phyloP scores from a whole-genome alignment of 768 basidiomycete species.

The Agaricus blazei region DNA sequence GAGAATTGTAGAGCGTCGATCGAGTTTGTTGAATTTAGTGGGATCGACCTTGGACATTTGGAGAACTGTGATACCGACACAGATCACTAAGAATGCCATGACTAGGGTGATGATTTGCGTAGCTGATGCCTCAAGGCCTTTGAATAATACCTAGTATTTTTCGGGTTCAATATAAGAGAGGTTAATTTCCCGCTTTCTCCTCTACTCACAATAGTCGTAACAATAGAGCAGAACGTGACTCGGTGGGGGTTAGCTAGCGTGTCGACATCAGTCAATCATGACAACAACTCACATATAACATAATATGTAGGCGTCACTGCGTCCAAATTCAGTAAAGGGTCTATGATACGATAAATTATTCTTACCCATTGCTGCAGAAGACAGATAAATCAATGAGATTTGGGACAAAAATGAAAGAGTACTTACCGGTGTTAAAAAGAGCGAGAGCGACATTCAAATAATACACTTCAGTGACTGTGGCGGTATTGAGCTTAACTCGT shows the following conservation, averaged over 20 bases:
- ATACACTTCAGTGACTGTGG: constrained; percentile 81
- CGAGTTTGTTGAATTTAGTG: constrained; percentile 67
- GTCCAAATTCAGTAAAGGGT: constrained; percentile 10
- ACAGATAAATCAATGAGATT: neutral
- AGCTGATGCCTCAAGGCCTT: constrained; percentile 77
- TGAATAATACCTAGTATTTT: constrained; percentile 65
- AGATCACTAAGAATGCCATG: constrained; percentile 88
- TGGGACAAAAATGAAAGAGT: neutral
- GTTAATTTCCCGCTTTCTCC: neutral
- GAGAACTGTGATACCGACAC: constrained; percentile 88
- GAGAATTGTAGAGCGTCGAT: constrained; percentile 85
- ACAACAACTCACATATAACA: constrained; percentile 58
- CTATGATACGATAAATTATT: neutral
- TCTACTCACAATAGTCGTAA: constrained; percentile 68
- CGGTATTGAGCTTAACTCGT: constrained; percentile 11
- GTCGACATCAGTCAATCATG: neutral
- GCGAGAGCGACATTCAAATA: constrained; percentile 96
- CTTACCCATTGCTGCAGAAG: constrained; percentile 59
- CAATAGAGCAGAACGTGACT: constrained; percentile 84
- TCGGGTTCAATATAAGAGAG: neutral
- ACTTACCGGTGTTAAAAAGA: constrained; percentile 83
- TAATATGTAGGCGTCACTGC: constrained; percentile 85
- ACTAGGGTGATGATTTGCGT: constrained; percentile 85
- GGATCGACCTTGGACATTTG: constrained; percentile 97
- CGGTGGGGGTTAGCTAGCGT: constrained; percentile 12